Evolutionary conservation across 352 stramenopile species (phyloP).

Genomic region (Pythium brachiatum): DNA sequence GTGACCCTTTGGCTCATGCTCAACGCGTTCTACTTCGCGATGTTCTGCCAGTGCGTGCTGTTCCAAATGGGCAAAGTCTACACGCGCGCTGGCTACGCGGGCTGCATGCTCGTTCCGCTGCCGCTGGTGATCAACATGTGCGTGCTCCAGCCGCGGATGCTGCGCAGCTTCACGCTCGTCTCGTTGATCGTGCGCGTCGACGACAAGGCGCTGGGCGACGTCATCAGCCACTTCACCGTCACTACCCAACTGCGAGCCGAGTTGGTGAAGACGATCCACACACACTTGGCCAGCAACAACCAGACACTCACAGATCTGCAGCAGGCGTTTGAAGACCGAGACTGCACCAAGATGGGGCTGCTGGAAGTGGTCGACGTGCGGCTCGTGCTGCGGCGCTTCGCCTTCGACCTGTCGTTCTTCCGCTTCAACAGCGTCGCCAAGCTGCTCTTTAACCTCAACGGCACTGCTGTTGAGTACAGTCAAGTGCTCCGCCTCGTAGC

Average conservation of each 20-base stretch:
- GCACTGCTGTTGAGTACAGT: conserved; percentile 22
- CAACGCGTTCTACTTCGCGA: conserved; percentile 28
- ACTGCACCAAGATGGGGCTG: conserved; percentile 6
- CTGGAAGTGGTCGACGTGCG: conserved; percentile 25
- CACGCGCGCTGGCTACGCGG: conserved; percentile 1
- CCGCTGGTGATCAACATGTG: conserved; percentile 25
- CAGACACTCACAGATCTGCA: conserved; percentile 19
- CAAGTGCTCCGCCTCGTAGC: conserved; percentile 22
- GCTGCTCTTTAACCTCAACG: conserved; percentile 24
- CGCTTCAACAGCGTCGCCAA: conserved; percentile 30
- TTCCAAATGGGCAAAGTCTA: conserved; percentile 21
- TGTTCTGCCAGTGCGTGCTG: conserved; percentile 30
- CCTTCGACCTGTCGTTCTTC: conserved; percentile 30
- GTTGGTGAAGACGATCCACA: conserved; percentile 22
- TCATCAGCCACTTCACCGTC: conserved; percentile 30
- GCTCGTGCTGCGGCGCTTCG: conserved; percentile 19
- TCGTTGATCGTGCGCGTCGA: conserved; percentile 25
- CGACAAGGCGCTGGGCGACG: conserved; percentile 24
- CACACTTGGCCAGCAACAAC: conserved; percentile 11
- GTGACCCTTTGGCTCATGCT: conserved; percentile 26
- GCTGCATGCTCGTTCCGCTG: conserved; percentile 9
- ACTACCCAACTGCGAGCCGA: conserved; percentile 21
- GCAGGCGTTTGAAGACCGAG: conserved; percentile 13
- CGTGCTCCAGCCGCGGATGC: conserved; percentile 25
- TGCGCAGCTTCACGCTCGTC: conserved; percentile 28